Conservation (phyloP, 2,329 filamentous ascomycete genomes). For the Xylaria hypoxylon region DNA sequence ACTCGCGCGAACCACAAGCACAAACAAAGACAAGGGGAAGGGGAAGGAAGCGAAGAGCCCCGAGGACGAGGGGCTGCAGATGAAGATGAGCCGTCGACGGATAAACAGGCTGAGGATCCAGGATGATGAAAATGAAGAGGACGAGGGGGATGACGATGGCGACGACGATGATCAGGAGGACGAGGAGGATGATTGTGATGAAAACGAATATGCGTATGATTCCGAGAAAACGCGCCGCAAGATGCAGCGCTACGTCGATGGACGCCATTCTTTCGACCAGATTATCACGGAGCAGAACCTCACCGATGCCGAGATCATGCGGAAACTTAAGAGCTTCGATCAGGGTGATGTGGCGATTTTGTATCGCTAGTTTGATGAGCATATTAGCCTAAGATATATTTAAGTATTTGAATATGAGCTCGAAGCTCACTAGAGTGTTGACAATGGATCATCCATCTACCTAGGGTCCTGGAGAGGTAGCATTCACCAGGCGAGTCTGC, state of each 20-base stretch:
- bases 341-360: slow-evolving; percentile 66
- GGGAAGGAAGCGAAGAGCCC: slow-evolving; percentile 2
- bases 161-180: slow-evolving; percentile 28
- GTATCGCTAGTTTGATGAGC: slow-evolving; percentile 57
- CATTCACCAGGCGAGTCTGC: background rate
- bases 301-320: slow-evolving; percentile 76
- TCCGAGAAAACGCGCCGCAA: slow-evolving; percentile 50
- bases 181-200: slow-evolving; percentile 37
- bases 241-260: slow-evolving; percentile 77
- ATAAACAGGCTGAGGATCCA: slow-evolving; percentile 10
- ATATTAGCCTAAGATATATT: background rate
- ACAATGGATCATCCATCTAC: too few species aligned
- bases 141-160: background rate
- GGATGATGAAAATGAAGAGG: background rate
- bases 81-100: slow-evolving; percentile 31
- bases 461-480: background rate
- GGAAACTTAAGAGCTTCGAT: slow-evolving; percentile 70
- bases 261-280: slow-evolving; percentile 82
- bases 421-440: too few species aligned
- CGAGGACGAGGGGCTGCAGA: slow-evolving; percentile 34
- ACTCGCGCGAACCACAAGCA: slow-evolving; percentile 9
- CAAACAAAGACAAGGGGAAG: slow-evolving; percentile 1
- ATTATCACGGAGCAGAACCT: slow-evolving; percentile 81
- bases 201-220: background rate
- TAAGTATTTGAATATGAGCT: too few species aligned